Evolutionary conservation across 2,329 filamentous ascomycete species (phyloP).

Genomic region (Nemania serpens): DNA sequence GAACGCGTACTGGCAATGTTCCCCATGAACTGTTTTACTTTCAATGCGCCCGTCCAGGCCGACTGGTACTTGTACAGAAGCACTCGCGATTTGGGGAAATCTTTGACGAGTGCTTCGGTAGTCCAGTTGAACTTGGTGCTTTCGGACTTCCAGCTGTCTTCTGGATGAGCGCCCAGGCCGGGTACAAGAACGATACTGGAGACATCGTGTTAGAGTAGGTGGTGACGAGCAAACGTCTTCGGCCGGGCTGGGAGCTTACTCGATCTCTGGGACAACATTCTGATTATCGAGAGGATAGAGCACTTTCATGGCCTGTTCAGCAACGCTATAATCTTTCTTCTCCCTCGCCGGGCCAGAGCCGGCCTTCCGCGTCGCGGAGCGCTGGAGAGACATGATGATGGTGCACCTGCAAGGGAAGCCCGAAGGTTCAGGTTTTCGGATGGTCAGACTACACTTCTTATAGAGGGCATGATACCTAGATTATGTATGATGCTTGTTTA

Average conservation of each 20-base stretch:
- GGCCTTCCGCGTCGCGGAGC: conserved; percentile 35
- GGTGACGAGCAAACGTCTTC: neutral
- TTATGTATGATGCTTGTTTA: conserved; percentile 10
- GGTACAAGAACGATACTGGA: conserved; percentile 48
- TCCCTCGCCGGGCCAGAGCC: conserved; percentile 31
- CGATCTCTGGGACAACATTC: conserved; percentile 42
- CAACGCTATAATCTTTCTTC: conserved; percentile 44
- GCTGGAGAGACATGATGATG: conserved; percentile 36
- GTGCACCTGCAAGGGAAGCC: conserved; percentile 4
- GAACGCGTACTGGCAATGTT: conserved; percentile 41
- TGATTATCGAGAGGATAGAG: conserved; percentile 43
- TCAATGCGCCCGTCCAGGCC: conserved; percentile 46
- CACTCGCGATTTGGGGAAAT: conserved; percentile 48
- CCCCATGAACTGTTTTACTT: conserved; percentile 48
- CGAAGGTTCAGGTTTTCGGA: neutral
- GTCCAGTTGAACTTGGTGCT: conserved; percentile 49
- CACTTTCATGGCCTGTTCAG: conserved; percentile 47
- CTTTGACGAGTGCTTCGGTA: conserved; percentile 44
- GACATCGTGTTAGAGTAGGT: conserved; percentile 17
- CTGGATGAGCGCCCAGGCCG: conserved; percentile 47
- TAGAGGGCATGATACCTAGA: conserved; percentile 11
- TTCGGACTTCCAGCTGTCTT: conserved; percentile 47
- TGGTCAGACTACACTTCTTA: neutral
- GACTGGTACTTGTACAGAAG: conserved; percentile 50
- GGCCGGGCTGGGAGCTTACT: conserved; percentile 34